phyloP scores from a whole-genome alignment of 1,139 yeast species.

The Geotrichum reessii region DNA sequence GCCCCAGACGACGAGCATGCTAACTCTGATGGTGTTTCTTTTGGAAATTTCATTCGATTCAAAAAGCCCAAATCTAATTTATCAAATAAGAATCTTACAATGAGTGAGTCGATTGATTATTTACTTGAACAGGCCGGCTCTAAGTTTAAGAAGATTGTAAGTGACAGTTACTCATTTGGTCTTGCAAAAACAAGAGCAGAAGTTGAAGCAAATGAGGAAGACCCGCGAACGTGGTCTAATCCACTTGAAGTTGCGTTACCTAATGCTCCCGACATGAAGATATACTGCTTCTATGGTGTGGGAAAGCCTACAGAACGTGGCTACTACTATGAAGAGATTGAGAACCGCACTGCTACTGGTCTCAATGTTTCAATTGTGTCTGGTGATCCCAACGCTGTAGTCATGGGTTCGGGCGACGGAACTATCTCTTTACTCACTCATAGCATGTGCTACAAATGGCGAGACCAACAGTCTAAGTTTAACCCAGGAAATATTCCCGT shows the following conservation, averaged over 20 bases:
- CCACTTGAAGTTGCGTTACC: constrained; percentile 91
- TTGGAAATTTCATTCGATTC: constrained; percentile 74
- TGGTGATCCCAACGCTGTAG: constrained; percentile 61
- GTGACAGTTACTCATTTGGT: constrained; percentile 74
- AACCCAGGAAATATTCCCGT: constrained; percentile 75
- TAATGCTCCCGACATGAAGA: constrained; percentile 84
- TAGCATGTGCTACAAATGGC: constrained; percentile 79
- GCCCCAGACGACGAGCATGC: constrained; percentile 49
- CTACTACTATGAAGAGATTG: constrained; percentile 70
- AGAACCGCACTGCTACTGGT: constrained; percentile 42
- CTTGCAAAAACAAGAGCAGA: constrained; percentile 56
- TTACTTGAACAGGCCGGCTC: constrained; percentile 60
- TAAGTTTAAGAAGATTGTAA: constrained; percentile 65
- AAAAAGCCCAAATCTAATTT: constrained; percentile 41
- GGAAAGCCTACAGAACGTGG: constrained; percentile 96
- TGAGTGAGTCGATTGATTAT: constrained; percentile 60
- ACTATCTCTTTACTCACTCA: constrained; percentile 86
- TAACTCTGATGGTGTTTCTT: constrained; percentile 42
- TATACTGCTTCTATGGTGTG: constrained; percentile 87
- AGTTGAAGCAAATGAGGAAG: constrained; percentile 55
- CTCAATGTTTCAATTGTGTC: constrained; percentile 61
- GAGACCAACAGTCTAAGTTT: constrained; percentile 58
- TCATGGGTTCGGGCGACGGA: constrained; percentile 91
- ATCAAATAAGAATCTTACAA: constrained; percentile 54
- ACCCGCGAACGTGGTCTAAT: constrained; percentile 79